A percentile compares a stretch with the other conserved stretches of the same genome.
phyloP scores from a whole-genome alignment of 2,329 filamentous ascomycete genomes.

The Fusarium sp. region DNA sequence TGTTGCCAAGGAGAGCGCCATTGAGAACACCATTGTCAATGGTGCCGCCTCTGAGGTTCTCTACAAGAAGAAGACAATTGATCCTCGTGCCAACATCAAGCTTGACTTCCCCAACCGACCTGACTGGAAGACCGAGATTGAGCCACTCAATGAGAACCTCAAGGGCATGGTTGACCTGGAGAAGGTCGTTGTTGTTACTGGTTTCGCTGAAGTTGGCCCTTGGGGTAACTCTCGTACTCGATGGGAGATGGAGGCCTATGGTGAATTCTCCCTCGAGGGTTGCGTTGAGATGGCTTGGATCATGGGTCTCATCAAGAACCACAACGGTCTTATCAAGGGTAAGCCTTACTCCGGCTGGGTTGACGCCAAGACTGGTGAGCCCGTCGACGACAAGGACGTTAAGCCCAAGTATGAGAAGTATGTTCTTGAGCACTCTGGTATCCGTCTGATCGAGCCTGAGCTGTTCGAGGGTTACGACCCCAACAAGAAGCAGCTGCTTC shows the following conservation, averaged over 20 bases:
- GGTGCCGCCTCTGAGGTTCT: constrained; percentile 91
- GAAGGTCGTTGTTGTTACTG: constrained; percentile 96
- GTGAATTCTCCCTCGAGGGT: constrained; percentile 96
- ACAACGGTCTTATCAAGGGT: constrained; percentile 96
- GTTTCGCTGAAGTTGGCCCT: constrained; percentile 94
- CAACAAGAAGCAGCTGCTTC: constrained; percentile 97
- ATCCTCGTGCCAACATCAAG: constrained; percentile 97
- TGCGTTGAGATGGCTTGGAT: constrained; percentile 99
- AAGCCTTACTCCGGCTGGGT: constrained; percentile 98
- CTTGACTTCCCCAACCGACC: constrained; percentile 93
- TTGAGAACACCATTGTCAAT: constrained; percentile 98
- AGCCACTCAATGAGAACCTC: constrained; percentile 86
- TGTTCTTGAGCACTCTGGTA: constrained; percentile 96
- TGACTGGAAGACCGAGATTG: constrained; percentile 90
- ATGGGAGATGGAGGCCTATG: constrained; percentile 99
- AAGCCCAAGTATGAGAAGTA: constrained; percentile 98
- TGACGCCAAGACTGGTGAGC: constrained; percentile 91
- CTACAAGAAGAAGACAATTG: constrained; percentile 93
- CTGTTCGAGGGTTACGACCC: constrained; percentile 97
- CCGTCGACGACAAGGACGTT: constrained; percentile 97
- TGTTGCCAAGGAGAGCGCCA: constrained; percentile 93
- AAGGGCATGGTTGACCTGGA: constrained; percentile 99
- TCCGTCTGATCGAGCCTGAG: constrained; percentile 97
- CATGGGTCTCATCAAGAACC: constrained; percentile 99
- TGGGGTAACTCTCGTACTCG: constrained; percentile 99